phyloP scores from a whole-genome alignment of 805 yeast species.

The Kodamaea leandrae region DNA sequence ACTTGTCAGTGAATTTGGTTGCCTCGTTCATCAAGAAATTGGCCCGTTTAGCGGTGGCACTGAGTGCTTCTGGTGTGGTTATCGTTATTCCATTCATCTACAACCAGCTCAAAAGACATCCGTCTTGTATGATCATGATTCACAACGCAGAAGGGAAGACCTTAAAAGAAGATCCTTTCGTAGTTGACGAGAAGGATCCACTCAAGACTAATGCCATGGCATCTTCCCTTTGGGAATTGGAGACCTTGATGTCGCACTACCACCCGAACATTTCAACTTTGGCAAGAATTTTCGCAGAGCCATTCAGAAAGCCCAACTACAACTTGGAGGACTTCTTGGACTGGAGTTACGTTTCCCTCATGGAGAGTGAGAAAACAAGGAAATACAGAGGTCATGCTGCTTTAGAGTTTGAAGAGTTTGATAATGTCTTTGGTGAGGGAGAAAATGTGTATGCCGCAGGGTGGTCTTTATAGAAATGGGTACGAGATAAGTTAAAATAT shows the following conservation, averaged over 20 bases:
- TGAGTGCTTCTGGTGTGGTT: slow-evolving; percentile 88
- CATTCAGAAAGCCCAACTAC: slow-evolving; percentile 82
- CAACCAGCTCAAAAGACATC: slow-evolving; percentile 86
- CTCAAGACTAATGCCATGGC: slow-evolving; percentile 72
- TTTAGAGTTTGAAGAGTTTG: slow-evolving; percentile 66
- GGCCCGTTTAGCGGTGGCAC: slow-evolving; percentile 67
- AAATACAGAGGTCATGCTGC: slow-evolving; percentile 71
- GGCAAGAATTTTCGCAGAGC: slow-evolving; percentile 85
- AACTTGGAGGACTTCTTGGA: slow-evolving; percentile 93
- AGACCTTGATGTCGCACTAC: slow-evolving; percentile 75
- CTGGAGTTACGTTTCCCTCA: slow-evolving; percentile 72
- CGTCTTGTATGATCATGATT: slow-evolving; percentile 86
- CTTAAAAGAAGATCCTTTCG: slow-evolving; percentile 57
- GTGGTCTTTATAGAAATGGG: slow-evolving; percentile 27
- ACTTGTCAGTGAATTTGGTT: slow-evolving; percentile 74
- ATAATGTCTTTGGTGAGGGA: slow-evolving; percentile 27
- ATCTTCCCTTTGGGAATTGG: slow-evolving; percentile 91
- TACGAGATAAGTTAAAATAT: no score
- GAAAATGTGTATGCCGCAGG: slow-evolving; percentile 24
- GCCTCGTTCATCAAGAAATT: slow-evolving; percentile 88
- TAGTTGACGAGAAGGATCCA: slow-evolving; percentile 67
- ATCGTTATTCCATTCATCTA: slow-evolving; percentile 87
- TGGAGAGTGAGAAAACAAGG: slow-evolving; percentile 63
- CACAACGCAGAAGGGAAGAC: slow-evolving; percentile 46
- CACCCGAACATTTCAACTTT: slow-evolving; percentile 94